Conservation (phyloP, 2,329 filamentous ascomycete species). For the Penicillium occitanis region DNA sequence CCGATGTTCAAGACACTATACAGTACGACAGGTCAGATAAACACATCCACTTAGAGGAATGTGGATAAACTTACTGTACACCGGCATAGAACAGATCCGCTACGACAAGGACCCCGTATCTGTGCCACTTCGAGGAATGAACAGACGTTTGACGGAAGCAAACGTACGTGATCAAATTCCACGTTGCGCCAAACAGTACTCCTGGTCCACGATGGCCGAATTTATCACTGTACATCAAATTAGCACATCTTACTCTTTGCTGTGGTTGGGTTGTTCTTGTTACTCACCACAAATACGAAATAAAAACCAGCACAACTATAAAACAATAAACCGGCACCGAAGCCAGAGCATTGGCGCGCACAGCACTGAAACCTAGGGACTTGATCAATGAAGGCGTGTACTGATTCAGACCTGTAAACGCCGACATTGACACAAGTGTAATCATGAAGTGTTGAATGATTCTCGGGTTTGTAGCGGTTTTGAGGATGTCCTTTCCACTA, state of each 20-base stretch:
- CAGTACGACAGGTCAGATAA: constrained; percentile 4
- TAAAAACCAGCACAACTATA: constrained; percentile 30
- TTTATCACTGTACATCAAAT: constrained; percentile 29
- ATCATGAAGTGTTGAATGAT: constrained; percentile 56
- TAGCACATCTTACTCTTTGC: background rate
- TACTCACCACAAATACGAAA: constrained; percentile 31
- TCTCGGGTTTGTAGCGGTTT: constrained; percentile 48
- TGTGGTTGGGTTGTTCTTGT: background rate
- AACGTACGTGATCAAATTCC: constrained; percentile 27
- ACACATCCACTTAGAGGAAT: background rate
- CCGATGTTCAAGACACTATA: constrained; percentile 54
- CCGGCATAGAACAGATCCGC: constrained; percentile 35
- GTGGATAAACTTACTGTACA: constrained; percentile 35
- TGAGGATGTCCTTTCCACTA: constrained; percentile 36
- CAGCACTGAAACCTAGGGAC: constrained; percentile 52
- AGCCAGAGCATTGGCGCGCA: constrained; percentile 55
- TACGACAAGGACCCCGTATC: constrained; percentile 31
- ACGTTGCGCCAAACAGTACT: constrained; percentile 36
- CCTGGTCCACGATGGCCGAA: constrained; percentile 37
- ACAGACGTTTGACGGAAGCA: constrained; percentile 16
- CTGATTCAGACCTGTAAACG: constrained; percentile 51
- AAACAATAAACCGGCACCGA: constrained; percentile 49
- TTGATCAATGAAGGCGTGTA: constrained; percentile 57
- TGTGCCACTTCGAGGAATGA: constrained; percentile 29
- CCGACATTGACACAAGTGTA: constrained; percentile 49